A percentile compares a stretch with the other conserved stretches of the same genome.
Evolutionary conservation across 768 basidiomycete species (phyloP).

Genomic region (Hirschioporus abietinus): DNA sequence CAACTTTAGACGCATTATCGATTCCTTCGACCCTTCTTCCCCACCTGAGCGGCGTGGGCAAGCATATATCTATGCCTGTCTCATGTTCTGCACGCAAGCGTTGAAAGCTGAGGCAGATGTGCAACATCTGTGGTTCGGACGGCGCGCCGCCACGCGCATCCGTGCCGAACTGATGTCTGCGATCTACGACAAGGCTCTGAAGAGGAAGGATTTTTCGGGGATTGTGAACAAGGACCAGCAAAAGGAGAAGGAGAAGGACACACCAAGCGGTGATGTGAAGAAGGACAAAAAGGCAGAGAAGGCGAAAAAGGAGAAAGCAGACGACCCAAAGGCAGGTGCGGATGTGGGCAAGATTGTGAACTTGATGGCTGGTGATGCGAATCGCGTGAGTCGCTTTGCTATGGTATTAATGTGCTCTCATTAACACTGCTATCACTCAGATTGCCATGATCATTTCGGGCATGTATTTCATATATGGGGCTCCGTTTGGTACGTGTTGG

Average conservation of each 20-base stretch:
- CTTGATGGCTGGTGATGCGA: slow-evolving; percentile 79
- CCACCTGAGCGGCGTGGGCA: slow-evolving; percentile 45
- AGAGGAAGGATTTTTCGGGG: slow-evolving; percentile 79
- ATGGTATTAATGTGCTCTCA: too few relatives aligned
- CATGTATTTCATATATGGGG: slow-evolving; percentile 61
- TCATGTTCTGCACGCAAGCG: slow-evolving; percentile 61
- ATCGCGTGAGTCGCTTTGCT: slow-evolving; percentile 31
- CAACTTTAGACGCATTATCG: slow-evolving; percentile 41
- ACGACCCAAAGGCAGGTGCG: slow-evolving; percentile 68
- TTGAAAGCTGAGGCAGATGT: slow-evolving; percentile 63
- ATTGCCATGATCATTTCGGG: slow-evolving; percentile 50
- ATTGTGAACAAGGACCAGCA: slow-evolving; percentile 50
- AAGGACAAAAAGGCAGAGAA: slow-evolving; percentile 21
- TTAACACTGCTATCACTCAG: slow-evolving; percentile 17
- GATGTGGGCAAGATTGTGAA: slow-evolving; percentile 89
- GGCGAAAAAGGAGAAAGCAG: slow-evolving; percentile 19
- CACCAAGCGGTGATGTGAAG: slow-evolving; percentile 23
- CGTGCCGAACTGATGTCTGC: slow-evolving; percentile 77
- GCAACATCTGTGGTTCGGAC: slow-evolving; percentile 75
- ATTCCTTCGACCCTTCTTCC: slow-evolving; percentile 42
- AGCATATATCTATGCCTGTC: slow-evolving; percentile 76
- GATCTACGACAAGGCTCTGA: slow-evolving; percentile 86
- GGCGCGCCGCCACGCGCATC: slow-evolving; percentile 69
- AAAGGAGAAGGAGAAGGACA: slow-evolving; percentile 19
- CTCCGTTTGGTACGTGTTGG: slow-evolving; percentile 26